Conservation (phyloP, 331 rosid species). For the Cydonia oblonga region DNA sequence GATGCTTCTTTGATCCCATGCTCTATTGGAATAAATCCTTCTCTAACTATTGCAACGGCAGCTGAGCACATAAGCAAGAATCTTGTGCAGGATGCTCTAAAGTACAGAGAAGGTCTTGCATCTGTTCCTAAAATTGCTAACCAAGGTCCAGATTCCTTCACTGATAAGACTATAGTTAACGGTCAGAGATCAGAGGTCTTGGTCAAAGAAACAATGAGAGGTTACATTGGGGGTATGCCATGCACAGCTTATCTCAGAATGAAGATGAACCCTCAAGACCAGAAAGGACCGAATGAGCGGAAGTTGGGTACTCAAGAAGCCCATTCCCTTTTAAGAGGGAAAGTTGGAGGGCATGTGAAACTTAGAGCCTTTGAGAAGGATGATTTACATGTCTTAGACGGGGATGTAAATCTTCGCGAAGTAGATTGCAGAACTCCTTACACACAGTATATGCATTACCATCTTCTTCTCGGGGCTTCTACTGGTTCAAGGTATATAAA, state of each 20-base stretch:
- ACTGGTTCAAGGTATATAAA: constrained; percentile 19
- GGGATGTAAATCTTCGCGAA: constrained; percentile 20
- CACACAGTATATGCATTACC: constrained; percentile 28
- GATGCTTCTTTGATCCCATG: constrained; percentile 34
- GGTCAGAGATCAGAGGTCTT: constrained; percentile 1
- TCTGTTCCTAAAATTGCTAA: neutral
- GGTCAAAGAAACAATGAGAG: constrained; percentile 22
- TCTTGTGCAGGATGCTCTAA: constrained; percentile 21
- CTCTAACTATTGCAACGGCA: constrained; percentile 22
- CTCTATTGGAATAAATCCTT: constrained; percentile 29
- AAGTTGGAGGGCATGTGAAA: constrained; percentile 26
- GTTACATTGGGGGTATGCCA: constrained; percentile 25
- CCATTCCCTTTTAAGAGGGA: constrained; percentile 21
- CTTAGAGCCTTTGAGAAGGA: constrained; percentile 23
- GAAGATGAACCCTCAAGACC: constrained; percentile 16
- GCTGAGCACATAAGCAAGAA: constrained; percentile 24
- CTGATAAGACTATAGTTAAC: neutral
- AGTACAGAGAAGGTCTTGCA: neutral
- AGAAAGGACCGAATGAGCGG: neutral
- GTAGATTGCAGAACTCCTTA: constrained; percentile 23
- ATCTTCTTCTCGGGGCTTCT: constrained; percentile 28
- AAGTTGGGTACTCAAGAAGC: constrained; percentile 4
- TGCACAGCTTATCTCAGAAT: constrained; percentile 14
- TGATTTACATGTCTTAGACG: constrained; percentile 11
- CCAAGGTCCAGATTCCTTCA: neutral